phyloP scores from a whole-genome alignment of 179 eudicot genomes.

The Sideroxylon spinosum region DNA sequence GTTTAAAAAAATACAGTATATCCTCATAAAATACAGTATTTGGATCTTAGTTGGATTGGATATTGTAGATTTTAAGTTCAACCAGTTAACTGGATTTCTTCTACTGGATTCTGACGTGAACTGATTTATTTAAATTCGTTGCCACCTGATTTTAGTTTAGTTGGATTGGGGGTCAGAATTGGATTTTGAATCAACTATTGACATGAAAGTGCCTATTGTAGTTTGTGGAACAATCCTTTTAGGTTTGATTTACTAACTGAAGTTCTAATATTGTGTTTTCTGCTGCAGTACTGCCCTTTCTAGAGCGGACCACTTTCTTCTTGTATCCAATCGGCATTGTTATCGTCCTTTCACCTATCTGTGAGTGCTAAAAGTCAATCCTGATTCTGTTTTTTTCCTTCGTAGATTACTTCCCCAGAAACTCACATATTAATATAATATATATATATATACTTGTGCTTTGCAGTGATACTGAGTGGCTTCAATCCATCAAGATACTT shows the following conservation, averaged over 20 bases:
- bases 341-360: conserved; percentile 79
- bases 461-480: conserved; percentile 77
- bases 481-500: conserved; percentile 93
- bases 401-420: not conserved
- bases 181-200: not conserved
- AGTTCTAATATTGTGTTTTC: conserved; percentile 14
- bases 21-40: not conserved
- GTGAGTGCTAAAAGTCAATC: conserved; percentile 42
- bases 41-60: not conserved
- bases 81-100: not conserved
- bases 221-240: not conserved
- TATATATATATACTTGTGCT: conserved; percentile 12
- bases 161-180: not conserved
- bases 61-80: not conserved
- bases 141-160: not conserved
- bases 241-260: not conserved
- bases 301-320: conserved; percentile 91
- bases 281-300: conserved; percentile 85
- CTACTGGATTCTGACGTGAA: not conserved
- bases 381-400: not conserved
- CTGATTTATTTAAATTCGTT: not conserved
- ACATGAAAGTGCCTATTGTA: not conserved
- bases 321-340: conserved; percentile 87
- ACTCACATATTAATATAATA: no score
- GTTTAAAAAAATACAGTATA: not conserved